These are phyloP conservation scores for Dipodascus geniculatus DNA, from an alignment of 805 yeast species.

Conservation along the genomic window DNA sequence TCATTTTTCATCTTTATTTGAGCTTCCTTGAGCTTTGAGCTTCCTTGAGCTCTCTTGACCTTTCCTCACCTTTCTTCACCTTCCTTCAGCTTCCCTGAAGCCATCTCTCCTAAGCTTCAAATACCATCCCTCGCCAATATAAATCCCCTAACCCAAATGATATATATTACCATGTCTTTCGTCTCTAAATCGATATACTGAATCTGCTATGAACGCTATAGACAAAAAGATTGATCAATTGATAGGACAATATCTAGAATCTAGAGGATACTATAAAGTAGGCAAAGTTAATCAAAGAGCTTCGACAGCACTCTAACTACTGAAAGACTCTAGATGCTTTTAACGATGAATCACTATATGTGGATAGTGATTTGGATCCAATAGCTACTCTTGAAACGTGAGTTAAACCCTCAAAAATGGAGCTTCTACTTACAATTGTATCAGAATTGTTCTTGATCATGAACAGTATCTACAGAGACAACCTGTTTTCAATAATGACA, in stretches of 20 bases:
- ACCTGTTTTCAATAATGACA: background rate
- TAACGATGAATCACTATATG: background rate
- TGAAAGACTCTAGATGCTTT: slow-evolving; percentile 3
- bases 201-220: background rate
- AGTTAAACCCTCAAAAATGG: no score
- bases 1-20: no score
- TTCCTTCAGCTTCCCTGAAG: no score
- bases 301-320: background rate
- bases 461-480: background rate
- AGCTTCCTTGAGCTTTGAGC: no score
- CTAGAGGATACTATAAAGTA: background rate
- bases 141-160: background rate
- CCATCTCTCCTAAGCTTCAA: no score
- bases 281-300: background rate
- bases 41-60: no score
- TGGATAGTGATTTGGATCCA: background rate
- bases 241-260: background rate
- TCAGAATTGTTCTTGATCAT: background rate
- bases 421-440: no score
- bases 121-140: no score
- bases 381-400: background rate
- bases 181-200: no score
- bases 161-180: background rate
- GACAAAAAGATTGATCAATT: background rate
- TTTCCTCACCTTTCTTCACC: no score